A percentile compares a stretch with the other conserved stretches of the same genome.
Evolutionary conservation across 805 yeast species (phyloP).

Genomic region (Metschnikowia sp.): DNA sequence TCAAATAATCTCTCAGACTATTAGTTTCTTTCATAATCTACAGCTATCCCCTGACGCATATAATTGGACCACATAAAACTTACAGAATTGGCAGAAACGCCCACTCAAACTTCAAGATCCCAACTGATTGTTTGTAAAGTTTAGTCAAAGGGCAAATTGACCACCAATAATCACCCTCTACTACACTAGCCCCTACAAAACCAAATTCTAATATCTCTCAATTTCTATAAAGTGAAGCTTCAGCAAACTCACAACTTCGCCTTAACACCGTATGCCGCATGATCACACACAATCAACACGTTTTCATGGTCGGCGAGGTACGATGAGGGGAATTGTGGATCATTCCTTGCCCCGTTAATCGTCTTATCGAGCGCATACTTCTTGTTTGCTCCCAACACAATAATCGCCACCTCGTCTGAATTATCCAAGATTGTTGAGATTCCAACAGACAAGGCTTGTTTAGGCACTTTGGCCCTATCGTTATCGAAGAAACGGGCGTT

Average conservation of each 20-base stretch:
- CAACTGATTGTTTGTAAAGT: too few species aligned
- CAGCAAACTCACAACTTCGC: constrained; percentile 27
- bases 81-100: too few species aligned
- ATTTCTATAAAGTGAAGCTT: not conserved
- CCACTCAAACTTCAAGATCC: too few species aligned
- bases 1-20: too few species aligned
- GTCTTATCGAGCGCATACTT: constrained; percentile 46
- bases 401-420: constrained; percentile 49
- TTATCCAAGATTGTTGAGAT: constrained; percentile 55
- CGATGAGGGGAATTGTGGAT: constrained; percentile 46
- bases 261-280: constrained; percentile 42
- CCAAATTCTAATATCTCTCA: not conserved
- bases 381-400: constrained; percentile 50
- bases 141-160: too few species aligned
- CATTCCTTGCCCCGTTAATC: constrained; percentile 34
- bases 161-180: too few species aligned
- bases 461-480: constrained; percentile 47
- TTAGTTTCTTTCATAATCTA: too few species aligned
- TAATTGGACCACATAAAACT: too few species aligned
- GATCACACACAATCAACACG: constrained; percentile 45
- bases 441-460: constrained; percentile 51
- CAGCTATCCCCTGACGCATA: too few species aligned
- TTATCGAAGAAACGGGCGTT: constrained; percentile 51
- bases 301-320: constrained; percentile 48
- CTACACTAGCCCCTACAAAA: too few species aligned